These are phyloP conservation scores for Hyaloperonospora brassicae DNA, from an alignment of 352 stramenopile genomes.

Conservation along the genomic window DNA sequence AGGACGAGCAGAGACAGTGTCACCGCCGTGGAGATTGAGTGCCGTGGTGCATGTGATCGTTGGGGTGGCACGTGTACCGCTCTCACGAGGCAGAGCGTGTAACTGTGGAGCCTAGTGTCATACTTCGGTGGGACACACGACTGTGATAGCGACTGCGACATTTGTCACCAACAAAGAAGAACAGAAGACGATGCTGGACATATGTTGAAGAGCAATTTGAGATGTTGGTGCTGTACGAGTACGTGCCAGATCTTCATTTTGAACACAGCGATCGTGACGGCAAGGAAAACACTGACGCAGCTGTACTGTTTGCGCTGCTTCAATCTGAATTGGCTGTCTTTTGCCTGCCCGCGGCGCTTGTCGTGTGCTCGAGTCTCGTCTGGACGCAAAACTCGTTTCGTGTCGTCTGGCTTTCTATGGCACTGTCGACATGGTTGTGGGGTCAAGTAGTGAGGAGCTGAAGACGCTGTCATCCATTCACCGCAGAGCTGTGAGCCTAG, in stretches of 20 bases:
- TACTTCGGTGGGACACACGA: slow-evolving; percentile 66
- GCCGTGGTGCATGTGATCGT: slow-evolving; percentile 50
- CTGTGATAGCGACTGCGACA: slow-evolving; percentile 52
- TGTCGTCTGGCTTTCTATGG: no score
- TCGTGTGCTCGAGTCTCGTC: no score
- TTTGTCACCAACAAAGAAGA: slow-evolving; percentile 40
- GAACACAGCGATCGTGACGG: no score
- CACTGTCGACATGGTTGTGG: no score
- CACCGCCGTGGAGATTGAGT: slow-evolving; percentile 37
- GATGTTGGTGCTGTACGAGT: slow-evolving; percentile 32
- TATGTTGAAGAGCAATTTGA: slow-evolving; percentile 29
- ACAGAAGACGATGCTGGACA: not conserved
- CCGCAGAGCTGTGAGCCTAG: no score
- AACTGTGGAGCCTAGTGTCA: slow-evolving; percentile 69
- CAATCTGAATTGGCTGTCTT: no score
- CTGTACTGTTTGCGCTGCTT: no score
- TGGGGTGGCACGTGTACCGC: slow-evolving; percentile 41
- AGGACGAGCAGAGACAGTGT: slow-evolving; percentile 51
- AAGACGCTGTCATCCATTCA: no score
- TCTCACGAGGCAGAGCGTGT: slow-evolving; percentile 40
- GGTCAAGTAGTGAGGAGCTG: no score
- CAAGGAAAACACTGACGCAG: no score
- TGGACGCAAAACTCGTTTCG: no score
- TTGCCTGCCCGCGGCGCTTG: no score
- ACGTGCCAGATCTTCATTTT: slow-evolving; percentile 34